Evolutionary conservation across 1,139 yeast genomes (phyloP), one percentile per base, ranked within the genome.

Genomic region (Saccharomyces pastorianus): DNA sequence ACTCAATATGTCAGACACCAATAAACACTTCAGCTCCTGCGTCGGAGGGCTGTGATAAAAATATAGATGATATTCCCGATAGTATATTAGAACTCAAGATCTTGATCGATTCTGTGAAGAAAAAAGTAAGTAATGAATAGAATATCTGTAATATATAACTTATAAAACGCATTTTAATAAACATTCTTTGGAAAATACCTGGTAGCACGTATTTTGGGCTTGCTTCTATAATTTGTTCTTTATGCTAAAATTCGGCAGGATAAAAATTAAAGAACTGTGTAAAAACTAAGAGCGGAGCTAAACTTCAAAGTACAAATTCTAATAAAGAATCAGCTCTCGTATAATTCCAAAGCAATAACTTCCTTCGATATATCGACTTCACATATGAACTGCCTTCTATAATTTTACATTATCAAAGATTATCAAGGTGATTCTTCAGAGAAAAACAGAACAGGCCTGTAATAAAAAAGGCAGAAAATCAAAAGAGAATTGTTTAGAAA

Each of bases 81-180:
- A 59, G 56, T 28, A 27, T 66, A 13, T 55, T 61, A 29, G 68
- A 66, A 52, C 53, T 67, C 38, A 63, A 63, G 48, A 54, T 56
- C n/a, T 52, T 67, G 7, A 64, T 67, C 28, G 67, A 63, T 27
- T 63, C 67, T 3, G 70, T 66, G 11, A 65, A 62, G 54, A 60
- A 58, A 46, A 65, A 61, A 41, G 62, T 66, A 9, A 53, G 56
- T 38, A 38, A 38, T 2, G 44, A 38, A 5, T 38, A 38, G 6
- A 38, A 17, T 13, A 17, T 38, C 9, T 38, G 44, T 38, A 38
- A 38, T 8, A 38, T 38, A 38, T 38, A 38, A 38, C 9, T 38
- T 3, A 38, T 9, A 8, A 17, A 38, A 38, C 6, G 44, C 44
- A 38, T 38, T 38, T 38, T 34, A 41, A 52, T 49, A 23, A 25